Evolutionary conservation across 495 filamentous ascomycete species (phyloP).

Genomic region (Rostrohypoxylon terebratum): DNA sequence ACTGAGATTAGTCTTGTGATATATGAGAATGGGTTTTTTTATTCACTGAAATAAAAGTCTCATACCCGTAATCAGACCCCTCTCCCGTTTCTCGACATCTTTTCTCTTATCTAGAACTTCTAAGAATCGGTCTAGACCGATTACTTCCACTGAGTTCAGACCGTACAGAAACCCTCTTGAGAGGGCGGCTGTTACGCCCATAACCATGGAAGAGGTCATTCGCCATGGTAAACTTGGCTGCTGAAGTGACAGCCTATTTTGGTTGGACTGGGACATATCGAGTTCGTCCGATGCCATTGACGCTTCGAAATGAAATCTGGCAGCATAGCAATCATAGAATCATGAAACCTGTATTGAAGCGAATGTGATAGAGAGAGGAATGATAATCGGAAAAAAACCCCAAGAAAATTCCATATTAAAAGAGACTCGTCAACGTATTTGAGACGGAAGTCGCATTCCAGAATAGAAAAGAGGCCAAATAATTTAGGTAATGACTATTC

Average conservation of each 20-base stretch:
- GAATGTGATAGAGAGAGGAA: neutral
- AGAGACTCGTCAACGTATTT: neutral
- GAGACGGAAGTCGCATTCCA: conserved; percentile 8
- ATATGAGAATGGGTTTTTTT: conserved; percentile 14
- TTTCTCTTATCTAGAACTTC: conserved; percentile 78
- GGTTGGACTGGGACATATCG: conserved; percentile 32
- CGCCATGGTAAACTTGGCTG: conserved; percentile 66
- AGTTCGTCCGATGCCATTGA: conserved; percentile 40
- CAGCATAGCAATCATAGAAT: conserved; percentile 29
- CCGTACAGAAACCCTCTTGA: conserved; percentile 61
- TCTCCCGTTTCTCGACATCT: conserved; percentile 73
- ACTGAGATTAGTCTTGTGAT: conserved; percentile 14
- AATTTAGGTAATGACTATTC: conserved; percentile 5
- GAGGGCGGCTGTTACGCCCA: conserved; percentile 63
- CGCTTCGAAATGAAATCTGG: neutral
- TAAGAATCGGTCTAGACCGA: conserved; percentile 79
- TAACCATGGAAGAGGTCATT: conserved; percentile 63
- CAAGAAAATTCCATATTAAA: conserved; percentile 2
- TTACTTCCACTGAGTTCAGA: conserved; percentile 69
- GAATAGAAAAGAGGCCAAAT: conserved; percentile 17
- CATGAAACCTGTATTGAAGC: conserved; percentile 20
- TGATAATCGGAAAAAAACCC: neutral
- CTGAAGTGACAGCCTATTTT: conserved; percentile 33
- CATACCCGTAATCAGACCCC: conserved; percentile 88
- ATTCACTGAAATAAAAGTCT: conserved; percentile 22